A percentile compares a stretch with the other conserved stretches of the same genome.
Conservation (phyloP, 805 yeast species). For the Priceomyces medius region DNA sequence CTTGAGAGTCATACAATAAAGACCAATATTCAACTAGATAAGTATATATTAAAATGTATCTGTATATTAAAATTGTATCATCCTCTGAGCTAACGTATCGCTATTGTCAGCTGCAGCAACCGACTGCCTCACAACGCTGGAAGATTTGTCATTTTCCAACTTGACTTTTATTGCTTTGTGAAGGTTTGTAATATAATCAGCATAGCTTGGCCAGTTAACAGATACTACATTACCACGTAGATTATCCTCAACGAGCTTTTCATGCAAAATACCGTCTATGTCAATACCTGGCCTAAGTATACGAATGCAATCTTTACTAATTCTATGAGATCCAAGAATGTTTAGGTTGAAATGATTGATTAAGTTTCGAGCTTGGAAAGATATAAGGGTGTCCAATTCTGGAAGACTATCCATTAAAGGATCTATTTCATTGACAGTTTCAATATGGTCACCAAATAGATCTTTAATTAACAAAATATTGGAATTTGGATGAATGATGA, state of each 20-base stretch:
- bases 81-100: slow-evolving; percentile 40
- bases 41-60: background rate
- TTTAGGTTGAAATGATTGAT: slow-evolving; percentile 49
- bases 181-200: slow-evolving; percentile 64
- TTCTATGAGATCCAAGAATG: slow-evolving; percentile 26
- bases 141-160: slow-evolving; percentile 45
- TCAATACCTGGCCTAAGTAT: slow-evolving; percentile 67
- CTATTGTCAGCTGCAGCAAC: slow-evolving; percentile 24
- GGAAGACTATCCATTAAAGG: slow-evolving; percentile 64
- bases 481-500: slow-evolving; percentile 71
- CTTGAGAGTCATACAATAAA: slow-evolving; percentile 10
- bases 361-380: slow-evolving; percentile 63
- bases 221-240: slow-evolving; percentile 38
- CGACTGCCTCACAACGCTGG: slow-evolving; percentile 26
- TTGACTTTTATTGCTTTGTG: slow-evolving; percentile 63
- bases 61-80: slow-evolving; percentile 30
- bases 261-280: slow-evolving; percentile 48
- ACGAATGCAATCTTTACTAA: slow-evolving; percentile 47
- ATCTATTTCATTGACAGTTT: slow-evolving; percentile 45
- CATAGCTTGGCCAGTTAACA: slow-evolving; percentile 46
- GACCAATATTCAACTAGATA: background rate
- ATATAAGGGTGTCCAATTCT: slow-evolving; percentile 63
- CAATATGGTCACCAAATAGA: slow-evolving; percentile 60
- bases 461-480: slow-evolving; percentile 68
- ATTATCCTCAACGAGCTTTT: slow-evolving; percentile 73